Evolutionary conservation across 2,329 filamentous ascomycete species (phyloP).

Genomic region (Fusarium lyarnte): DNA sequence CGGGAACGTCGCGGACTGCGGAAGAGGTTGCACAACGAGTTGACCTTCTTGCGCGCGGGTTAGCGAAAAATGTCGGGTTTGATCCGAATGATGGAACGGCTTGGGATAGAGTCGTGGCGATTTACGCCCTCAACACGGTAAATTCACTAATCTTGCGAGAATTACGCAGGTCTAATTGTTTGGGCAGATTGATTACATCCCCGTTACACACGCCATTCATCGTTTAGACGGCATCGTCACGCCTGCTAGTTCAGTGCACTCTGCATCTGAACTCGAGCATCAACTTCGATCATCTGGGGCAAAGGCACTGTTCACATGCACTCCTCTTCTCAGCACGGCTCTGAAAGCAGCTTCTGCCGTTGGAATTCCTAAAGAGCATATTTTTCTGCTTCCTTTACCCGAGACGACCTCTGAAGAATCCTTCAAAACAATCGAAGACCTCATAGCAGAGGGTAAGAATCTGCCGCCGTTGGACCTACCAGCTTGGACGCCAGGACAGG

Average conservation of each 20-base stretch:
- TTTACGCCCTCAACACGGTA: slow-evolving; percentile 83
- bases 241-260: slow-evolving; percentile 80
- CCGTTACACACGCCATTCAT: slow-evolving; percentile 80
- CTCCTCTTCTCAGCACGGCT: slow-evolving; percentile 70
- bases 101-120: slow-evolving; percentile 81
- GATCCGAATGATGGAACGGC: slow-evolving; percentile 74
- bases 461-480: slow-evolving; percentile 63
- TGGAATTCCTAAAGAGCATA: slow-evolving; percentile 68
- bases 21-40: slow-evolving; percentile 72
- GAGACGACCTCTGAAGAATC: slow-evolving; percentile 45
- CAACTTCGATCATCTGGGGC: slow-evolving; percentile 76
- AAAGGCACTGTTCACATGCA: slow-evolving; percentile 77
- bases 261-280: slow-evolving; percentile 73
- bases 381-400: slow-evolving; percentile 77
- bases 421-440: slow-evolving; percentile 72
- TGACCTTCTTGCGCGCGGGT: slow-evolving; percentile 73
- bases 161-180: accelerated
- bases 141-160: accelerated
- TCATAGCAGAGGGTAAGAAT: slow-evolving; percentile 68
- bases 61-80: slow-evolving; percentile 74
- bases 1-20: slow-evolving; percentile 71
- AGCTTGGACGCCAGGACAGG: slow-evolving; percentile 70
- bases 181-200: slow-evolving; percentile 75
- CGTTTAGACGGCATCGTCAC: slow-evolving; percentile 76
- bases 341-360: slow-evolving; percentile 70